Conservation (phyloP, 176 grass and related monocot species). For the Oryza longistaminata region DNA sequence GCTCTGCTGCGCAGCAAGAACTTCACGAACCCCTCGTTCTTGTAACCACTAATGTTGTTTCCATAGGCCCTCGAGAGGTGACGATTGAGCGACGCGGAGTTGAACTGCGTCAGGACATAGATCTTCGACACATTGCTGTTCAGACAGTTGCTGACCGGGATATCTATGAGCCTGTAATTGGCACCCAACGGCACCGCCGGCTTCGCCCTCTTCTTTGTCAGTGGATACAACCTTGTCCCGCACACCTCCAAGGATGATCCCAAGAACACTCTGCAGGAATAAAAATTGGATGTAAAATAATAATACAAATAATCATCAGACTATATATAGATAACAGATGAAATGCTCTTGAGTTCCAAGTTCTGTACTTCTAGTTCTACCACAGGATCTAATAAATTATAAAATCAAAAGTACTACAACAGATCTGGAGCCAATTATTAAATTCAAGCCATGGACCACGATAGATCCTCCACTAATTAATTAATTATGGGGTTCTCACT, state of each 20-base stretch:
- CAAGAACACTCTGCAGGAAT: slow-evolving; percentile 80
- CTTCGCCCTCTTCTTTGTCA: slow-evolving; percentile 97
- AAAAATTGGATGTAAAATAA: slow-evolving; percentile 1
- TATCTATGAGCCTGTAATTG: slow-evolving; percentile 96
- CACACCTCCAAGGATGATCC: slow-evolving; percentile 96
- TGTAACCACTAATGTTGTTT: slow-evolving; percentile 88
- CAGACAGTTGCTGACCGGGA: slow-evolving; percentile 95
- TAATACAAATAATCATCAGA: neutral
- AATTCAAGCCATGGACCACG: slow-evolving; percentile 22
- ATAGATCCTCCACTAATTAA: slow-evolving; percentile 27
- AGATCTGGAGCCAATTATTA: slow-evolving; percentile 20
- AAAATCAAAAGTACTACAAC: slow-evolving; percentile 10
- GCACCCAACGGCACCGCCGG: slow-evolving; percentile 88
- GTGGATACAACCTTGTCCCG: slow-evolving; percentile 84
- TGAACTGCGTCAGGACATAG: slow-evolving; percentile 94
- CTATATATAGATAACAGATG: neutral
- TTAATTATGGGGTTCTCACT: slow-evolving; percentile 25
- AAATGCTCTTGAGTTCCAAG: neutral
- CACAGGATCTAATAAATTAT: slow-evolving; percentile 2
- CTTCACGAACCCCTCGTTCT: slow-evolving; percentile 98
- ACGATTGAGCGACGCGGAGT: slow-evolving; percentile 90
- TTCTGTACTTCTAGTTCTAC: neutral
- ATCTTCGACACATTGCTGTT: slow-evolving; percentile 96
- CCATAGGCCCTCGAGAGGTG: slow-evolving; percentile 92
- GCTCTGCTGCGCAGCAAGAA: slow-evolving; percentile 92